Evolutionary conservation across 768 basidiomycete genomes (phyloP).

Genomic region (Auriscalpium orientale): DNA sequence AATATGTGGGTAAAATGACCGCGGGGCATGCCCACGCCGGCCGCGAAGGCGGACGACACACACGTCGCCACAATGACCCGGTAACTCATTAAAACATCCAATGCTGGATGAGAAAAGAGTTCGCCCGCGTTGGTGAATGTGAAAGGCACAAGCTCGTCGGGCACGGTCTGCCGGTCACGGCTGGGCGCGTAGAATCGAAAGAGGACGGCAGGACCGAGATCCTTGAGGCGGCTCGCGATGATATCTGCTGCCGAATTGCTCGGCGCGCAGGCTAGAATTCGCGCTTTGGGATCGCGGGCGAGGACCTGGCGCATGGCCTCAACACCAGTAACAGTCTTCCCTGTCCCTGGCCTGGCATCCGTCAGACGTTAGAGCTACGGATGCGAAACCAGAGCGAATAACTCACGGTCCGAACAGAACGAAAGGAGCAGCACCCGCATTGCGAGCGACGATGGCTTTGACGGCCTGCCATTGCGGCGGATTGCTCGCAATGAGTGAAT

Average conservation of each 20-base stretch:
- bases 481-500: conserved; percentile 31
- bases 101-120: conserved; percentile 38
- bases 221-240: conserved; percentile 36
- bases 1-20: conserved; percentile 67
- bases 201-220: conserved; percentile 29
- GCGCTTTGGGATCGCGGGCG: conserved; percentile 29
- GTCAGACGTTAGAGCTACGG: neutral
- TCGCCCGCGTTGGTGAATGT: conserved; percentile 28
- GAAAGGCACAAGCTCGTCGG: conserved; percentile 31
- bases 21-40: conserved; percentile 46
- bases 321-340: conserved; percentile 60
- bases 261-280: conserved; percentile 58
- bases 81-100: conserved; percentile 34
- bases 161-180: conserved; percentile 32
- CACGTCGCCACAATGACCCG: conserved; percentile 57
- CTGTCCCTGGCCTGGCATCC: conserved; percentile 46
- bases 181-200: conserved; percentile 55
- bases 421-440: conserved; percentile 41
- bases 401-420: conserved; percentile 60
- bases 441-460: conserved; percentile 37
- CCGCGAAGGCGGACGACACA: conserved; percentile 48
- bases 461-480: conserved; percentile 44
- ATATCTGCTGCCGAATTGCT: conserved; percentile 63
- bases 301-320: conserved; percentile 57
- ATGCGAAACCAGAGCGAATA: neutral